These are phyloP conservation scores for Aspergillus egyptiacus DNA, from an alignment of 495 filamentous ascomycete genomes.

Conservation along the genomic window DNA sequence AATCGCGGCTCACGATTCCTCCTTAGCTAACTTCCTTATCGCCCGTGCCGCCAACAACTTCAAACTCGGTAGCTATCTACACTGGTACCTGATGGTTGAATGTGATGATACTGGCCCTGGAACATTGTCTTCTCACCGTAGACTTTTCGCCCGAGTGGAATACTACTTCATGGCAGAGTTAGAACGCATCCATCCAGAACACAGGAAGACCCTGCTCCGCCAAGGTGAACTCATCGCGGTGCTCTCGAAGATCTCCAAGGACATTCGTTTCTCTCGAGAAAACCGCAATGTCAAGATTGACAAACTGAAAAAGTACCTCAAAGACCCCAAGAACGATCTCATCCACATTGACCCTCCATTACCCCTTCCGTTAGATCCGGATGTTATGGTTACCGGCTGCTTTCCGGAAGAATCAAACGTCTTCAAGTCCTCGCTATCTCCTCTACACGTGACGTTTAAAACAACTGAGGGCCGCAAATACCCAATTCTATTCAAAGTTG, in stretches of 20 bases:
- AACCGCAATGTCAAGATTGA: constrained; percentile 74
- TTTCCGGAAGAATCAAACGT: constrained; percentile 81
- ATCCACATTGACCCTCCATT: constrained; percentile 76
- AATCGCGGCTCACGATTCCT: constrained; percentile 70
- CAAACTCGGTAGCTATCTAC: constrained; percentile 86
- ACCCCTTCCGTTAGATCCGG: constrained; percentile 84
- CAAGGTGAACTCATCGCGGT: constrained; percentile 88
- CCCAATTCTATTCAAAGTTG: constrained; percentile 93
- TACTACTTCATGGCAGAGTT: constrained; percentile 93
- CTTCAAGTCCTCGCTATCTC: constrained; percentile 90
- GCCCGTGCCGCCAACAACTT: constrained; percentile 77
- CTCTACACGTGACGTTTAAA: constrained; percentile 86
- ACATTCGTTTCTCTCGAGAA: constrained; percentile 76
- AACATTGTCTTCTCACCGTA: constrained; percentile 63
- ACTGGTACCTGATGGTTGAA: constrained; percentile 99
- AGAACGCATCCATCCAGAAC: constrained; percentile 51
- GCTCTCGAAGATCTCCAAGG: constrained; percentile 82
- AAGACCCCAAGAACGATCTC: constrained; percentile 86
- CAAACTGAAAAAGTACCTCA: constrained; percentile 70
- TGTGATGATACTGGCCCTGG: constrained; percentile 75
- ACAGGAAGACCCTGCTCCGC: constrained; percentile 66
- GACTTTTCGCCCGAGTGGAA: constrained; percentile 83
- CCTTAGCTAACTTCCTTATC: constrained; percentile 85
- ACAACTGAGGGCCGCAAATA: constrained; percentile 71
- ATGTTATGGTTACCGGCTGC: constrained; percentile 68